phyloP scores from a whole-genome alignment of 495 filamentous ascomycete genomes.

The Bacidia gigantensis region DNA sequence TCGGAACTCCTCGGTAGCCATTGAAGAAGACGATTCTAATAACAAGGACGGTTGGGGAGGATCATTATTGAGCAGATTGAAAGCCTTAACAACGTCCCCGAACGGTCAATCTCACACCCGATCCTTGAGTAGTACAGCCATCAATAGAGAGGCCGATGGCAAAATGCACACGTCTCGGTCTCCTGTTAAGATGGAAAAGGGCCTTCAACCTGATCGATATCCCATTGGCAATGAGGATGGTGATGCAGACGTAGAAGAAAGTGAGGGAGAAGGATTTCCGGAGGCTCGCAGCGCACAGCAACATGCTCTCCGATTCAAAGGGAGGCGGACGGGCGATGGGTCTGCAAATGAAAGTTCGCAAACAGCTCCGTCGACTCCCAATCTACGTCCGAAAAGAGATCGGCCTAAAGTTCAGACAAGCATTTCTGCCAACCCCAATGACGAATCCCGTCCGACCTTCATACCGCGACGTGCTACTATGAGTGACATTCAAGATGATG shows the following conservation, averaged over 20 bases:
- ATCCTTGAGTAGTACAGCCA: slow-evolving; percentile 29
- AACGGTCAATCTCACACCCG: slow-evolving; percentile 30
- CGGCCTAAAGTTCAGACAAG: slow-evolving; percentile 33
- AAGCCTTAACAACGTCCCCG: slow-evolving; percentile 37
- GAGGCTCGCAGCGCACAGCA: slow-evolving; percentile 20
- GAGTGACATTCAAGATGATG: slow-evolving; percentile 49
- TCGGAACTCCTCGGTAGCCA: slow-evolving; percentile 42
- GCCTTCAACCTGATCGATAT: slow-evolving; percentile 35
- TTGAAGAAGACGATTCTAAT: slow-evolving; percentile 37
- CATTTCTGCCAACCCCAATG: slow-evolving; percentile 31
- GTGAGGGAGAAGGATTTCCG: slow-evolving; percentile 36
- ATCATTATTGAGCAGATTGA: slow-evolving; percentile 55
- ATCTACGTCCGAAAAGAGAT: slow-evolving; percentile 19
- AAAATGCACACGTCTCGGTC: slow-evolving; percentile 20
- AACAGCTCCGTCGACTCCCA: slow-evolving; percentile 52
- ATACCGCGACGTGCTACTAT: slow-evolving; percentile 55
- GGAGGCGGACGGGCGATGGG: slow-evolving; percentile 39
- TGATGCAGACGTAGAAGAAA: slow-evolving; percentile 70
- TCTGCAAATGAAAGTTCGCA: slow-evolving; percentile 37
- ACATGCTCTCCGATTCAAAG: slow-evolving; percentile 20
- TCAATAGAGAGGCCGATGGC: slow-evolving; percentile 12
- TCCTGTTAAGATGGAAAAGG: slow-evolving; percentile 32
- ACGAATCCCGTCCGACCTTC: slow-evolving; percentile 37
- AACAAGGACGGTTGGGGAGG: slow-evolving; percentile 39
- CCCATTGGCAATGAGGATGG: slow-evolving; percentile 52